Evolutionary conservation across 1,139 yeast genomes (phyloP).

Genomic region (Candida sanyaensis): DNA sequence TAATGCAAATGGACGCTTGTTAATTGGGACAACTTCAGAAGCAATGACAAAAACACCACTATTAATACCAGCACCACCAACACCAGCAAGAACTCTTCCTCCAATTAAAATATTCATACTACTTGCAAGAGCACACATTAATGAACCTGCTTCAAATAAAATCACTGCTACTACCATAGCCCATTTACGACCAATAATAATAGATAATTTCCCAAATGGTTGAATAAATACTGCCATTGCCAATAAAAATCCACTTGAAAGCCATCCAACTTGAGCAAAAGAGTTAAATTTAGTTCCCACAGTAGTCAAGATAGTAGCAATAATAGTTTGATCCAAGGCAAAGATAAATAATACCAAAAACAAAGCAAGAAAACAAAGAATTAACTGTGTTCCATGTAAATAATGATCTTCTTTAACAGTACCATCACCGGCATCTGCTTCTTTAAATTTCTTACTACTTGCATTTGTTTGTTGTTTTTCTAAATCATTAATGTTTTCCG

Average conservation of each 20-base stretch:
- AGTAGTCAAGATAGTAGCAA: conserved; percentile 36
- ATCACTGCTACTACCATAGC: conserved; percentile 35
- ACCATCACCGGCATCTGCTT: conserved; percentile 47
- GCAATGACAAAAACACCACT: conserved; percentile 27
- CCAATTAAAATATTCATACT: conserved; percentile 39
- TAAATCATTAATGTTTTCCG: background rate
- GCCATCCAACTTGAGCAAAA: conserved; percentile 60
- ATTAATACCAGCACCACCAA: conserved; percentile 37
- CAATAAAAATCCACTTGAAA: conserved; percentile 59
- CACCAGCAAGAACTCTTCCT: conserved; percentile 37
- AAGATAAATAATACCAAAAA: conserved; percentile 35
- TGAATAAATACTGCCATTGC: conserved; percentile 37
- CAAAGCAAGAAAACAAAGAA: conserved; percentile 27
- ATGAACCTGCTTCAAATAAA: conserved; percentile 40
- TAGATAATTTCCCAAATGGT: conserved; percentile 44
- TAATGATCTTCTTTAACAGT: conserved; percentile 41
- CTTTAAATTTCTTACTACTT: conserved; percentile 19
- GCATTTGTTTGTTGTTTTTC: conserved; percentile 6
- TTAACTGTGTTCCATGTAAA: conserved; percentile 29
- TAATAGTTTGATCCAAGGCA: conserved; percentile 45
- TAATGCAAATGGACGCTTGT: conserved; percentile 30
- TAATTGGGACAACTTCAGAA: conserved; percentile 31
- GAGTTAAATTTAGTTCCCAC: conserved; percentile 43
- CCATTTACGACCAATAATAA: conserved; percentile 48
- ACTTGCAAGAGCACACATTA: conserved; percentile 38